phyloP scores from a whole-genome alignment of 2,329 filamentous ascomycete genomes.

The Bipolaris sorokiniana region DNA sequence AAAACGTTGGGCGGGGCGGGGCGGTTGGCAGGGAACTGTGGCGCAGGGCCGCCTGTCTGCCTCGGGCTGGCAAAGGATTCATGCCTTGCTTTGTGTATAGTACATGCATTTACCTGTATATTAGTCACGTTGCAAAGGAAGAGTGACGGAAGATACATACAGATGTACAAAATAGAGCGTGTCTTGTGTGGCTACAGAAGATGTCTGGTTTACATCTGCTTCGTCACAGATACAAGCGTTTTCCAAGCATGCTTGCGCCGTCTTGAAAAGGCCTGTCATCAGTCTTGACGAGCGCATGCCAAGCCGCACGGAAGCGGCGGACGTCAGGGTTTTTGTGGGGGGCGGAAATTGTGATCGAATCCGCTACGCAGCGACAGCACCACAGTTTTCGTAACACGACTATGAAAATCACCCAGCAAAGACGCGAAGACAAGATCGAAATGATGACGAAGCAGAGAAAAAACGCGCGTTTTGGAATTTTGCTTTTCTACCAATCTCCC shows the following conservation, averaged over 20 bases:
- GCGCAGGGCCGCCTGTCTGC: not conserved
- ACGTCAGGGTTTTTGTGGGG: conserved; percentile 13
- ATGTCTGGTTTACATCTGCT: not conserved
- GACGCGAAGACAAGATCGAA: not conserved
- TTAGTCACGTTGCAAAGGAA: not conserved
- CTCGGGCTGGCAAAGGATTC: not conserved
- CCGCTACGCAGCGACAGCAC: not conserved
- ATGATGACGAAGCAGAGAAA: conserved; percentile 1
- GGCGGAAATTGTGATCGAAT: conserved; percentile 13
- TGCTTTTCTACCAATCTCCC: not conserved
- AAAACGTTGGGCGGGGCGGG: not conserved
- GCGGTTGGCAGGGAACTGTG: conserved; percentile 1
- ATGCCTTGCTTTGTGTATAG: not conserved
- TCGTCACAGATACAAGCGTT: conserved; percentile 17
- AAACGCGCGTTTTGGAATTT: conserved; percentile 8
- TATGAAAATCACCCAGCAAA: not conserved
- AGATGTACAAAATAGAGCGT: not conserved
- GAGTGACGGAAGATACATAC: not conserved
- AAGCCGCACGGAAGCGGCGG: conserved; percentile 13
- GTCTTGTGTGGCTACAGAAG: not conserved
- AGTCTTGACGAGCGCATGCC: conserved; percentile 16
- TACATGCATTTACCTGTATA: too few species aligned
- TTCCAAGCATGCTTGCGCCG: conserved; percentile 20
- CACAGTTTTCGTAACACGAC: not conserved
- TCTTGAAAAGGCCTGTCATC: conserved; percentile 8